phyloP scores from a whole-genome alignment of 345 rosid genomes.

The Viola odorata region DNA sequence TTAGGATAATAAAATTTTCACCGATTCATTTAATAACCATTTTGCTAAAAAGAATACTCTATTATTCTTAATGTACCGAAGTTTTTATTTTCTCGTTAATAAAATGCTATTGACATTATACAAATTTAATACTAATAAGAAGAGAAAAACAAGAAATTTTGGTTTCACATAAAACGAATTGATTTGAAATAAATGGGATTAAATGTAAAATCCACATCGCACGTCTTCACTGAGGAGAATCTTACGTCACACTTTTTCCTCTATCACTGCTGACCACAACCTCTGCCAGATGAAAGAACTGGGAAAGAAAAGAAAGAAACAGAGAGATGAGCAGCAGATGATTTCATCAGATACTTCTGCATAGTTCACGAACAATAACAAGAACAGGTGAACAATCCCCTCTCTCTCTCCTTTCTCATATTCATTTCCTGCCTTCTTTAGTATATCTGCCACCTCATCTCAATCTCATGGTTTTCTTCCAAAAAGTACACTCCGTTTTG shows the following conservation, averaged over 20 bases:
- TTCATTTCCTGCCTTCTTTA: not conserved
- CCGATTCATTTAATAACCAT: no score
- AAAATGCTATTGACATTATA: no score
- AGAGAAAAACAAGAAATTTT: no score
- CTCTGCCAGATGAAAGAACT: conserved; percentile 13
- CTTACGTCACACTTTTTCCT: conserved; percentile 38
- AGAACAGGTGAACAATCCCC: no score
- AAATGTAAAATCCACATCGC: conserved; percentile 39
- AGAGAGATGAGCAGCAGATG: no score
- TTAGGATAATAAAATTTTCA: no score
- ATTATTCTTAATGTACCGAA: no score
- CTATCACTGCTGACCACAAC: not conserved
- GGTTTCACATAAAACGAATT: no score
- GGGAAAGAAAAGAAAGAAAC: not conserved
- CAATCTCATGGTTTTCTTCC: not conserved
- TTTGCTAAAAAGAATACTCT: no score
- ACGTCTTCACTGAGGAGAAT: conserved; percentile 26
- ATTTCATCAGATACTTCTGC: not conserved
- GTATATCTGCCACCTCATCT: not conserved
- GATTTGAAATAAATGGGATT: conserved; percentile 15
- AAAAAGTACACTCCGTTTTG: no score
- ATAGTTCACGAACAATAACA: not conserved
- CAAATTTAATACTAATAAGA: no score
- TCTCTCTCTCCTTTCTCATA: not conserved
- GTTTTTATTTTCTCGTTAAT: no score